Conservation (phyloP, 331 rosid genomes). For the Pyracantha coccinea region DNA sequence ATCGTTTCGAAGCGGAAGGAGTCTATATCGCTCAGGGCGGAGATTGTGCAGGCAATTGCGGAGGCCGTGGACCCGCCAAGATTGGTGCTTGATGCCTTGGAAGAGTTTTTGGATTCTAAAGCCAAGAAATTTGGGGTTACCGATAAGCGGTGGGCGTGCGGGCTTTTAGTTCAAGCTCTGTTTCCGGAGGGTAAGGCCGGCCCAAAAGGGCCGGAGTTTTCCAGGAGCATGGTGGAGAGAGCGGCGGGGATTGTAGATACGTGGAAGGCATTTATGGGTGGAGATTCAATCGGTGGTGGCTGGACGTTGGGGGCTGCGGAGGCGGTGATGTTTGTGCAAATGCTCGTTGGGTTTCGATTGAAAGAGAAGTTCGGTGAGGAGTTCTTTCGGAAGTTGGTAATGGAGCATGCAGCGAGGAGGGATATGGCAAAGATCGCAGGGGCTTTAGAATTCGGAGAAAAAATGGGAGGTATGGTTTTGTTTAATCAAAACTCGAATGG, state of each 20-base stretch:
- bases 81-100: slow-evolving; percentile 54
- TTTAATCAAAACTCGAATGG: not conserved
- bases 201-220: slow-evolving; percentile 22
- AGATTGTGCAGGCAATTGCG: slow-evolving; percentile 37
- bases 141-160: slow-evolving; percentile 82
- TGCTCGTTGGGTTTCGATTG: slow-evolving; percentile 55
- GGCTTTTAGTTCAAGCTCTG: slow-evolving; percentile 59
- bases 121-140: slow-evolving; percentile 50
- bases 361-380: slow-evolving; percentile 30
- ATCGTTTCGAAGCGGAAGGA: slow-evolving; percentile 64
- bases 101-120: slow-evolving; percentile 45
- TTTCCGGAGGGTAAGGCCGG: slow-evolving; percentile 26
- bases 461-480: slow-evolving; percentile 43
- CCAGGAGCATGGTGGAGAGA: slow-evolving; percentile 39
- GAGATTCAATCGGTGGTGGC: slow-evolving; percentile 19
- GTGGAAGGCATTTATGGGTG: slow-evolving; percentile 59
- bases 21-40: slow-evolving; percentile 51
- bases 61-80: slow-evolving; percentile 75
- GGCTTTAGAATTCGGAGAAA: slow-evolving; percentile 41
- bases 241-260: slow-evolving; percentile 35
- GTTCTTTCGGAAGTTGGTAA: slow-evolving; percentile 46
- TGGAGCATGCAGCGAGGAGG: slow-evolving; percentile 58
- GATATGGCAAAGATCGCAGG: slow-evolving; percentile 78
- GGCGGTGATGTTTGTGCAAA: slow-evolving; percentile 72
- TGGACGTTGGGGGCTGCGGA: slow-evolving; percentile 56